phyloP scores from a whole-genome alignment of 129 eudicot species.

The Calendula officinalis region DNA sequence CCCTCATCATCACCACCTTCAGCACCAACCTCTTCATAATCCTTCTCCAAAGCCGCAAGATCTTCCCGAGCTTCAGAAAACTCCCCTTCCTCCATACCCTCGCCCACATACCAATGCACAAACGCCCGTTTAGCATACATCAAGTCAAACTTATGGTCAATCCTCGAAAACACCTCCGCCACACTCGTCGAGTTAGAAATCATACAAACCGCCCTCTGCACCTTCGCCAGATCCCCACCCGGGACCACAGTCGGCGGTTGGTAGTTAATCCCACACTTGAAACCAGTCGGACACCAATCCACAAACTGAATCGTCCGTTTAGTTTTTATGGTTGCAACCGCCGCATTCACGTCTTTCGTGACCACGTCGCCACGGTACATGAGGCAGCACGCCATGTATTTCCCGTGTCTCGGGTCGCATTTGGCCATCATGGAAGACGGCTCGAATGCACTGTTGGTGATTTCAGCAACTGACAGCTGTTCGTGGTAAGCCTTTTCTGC shows the following conservation, averaged over 20 bases:
- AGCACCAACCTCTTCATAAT: conserved; percentile 58
- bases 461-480: conserved; percentile 69
- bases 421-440: conserved; percentile 83
- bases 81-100: conserved; percentile 83
- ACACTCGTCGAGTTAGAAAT: conserved; percentile 65
- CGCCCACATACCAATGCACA: conserved; percentile 82
- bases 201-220: conserved; percentile 73
- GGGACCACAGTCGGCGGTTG: conserved; percentile 65
- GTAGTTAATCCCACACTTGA: conserved; percentile 57
- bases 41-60: conserved; percentile 45
- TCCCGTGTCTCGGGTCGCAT: conserved; percentile 70
- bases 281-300: conserved; percentile 59
- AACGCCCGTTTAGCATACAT: conserved; percentile 70
- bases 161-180: conserved; percentile 66
- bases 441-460: conserved; percentile 72
- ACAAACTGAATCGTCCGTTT: conserved; percentile 55
- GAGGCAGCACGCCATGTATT: conserved; percentile 76
- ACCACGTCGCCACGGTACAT: conserved; percentile 79
- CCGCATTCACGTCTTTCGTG: conserved; percentile 60
- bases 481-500: conserved; percentile 66
- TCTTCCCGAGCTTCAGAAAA: conserved; percentile 74
- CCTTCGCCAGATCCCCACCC: conserved; percentile 69
- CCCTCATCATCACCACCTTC: conserved; percentile 63
- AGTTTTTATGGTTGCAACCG: conserved; percentile 50
- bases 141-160: conserved; percentile 66